Conservation (phyloP, 1,284 basidiomycete species). For the Rhizoctonia solani region DNA sequence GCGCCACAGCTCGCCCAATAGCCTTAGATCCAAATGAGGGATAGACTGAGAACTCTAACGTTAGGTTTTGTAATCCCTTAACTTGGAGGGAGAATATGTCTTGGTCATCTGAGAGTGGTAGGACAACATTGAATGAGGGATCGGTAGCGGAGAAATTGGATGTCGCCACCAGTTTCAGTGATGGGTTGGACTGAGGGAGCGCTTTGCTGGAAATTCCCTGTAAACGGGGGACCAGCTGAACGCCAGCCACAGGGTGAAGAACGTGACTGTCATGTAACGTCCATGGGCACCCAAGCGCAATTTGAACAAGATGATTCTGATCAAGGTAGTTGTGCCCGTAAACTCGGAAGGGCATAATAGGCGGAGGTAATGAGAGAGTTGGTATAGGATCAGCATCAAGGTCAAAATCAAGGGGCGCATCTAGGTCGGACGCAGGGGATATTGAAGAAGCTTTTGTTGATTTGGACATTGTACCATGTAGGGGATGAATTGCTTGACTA, state of each 20-base stretch:
- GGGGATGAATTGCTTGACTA: constrained; percentile 52
- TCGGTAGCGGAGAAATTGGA: constrained; percentile 51
- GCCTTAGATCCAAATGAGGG: constrained; percentile 99
- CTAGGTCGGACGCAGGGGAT: constrained; percentile 44
- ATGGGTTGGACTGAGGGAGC: constrained; percentile 51
- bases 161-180: constrained; percentile 94
- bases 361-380: constrained; percentile 90
- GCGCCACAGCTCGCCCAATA: constrained; percentile 89
- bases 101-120: constrained; percentile 80
- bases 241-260: constrained; percentile 43
- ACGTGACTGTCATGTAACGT: constrained; percentile 38
- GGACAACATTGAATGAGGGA: constrained; percentile 81
- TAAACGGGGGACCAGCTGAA: constrained; percentile 47
- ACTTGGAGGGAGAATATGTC: constrained; percentile 91
- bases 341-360: constrained; percentile 94
- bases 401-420: constrained; percentile 53
- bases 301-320: constrained; percentile 83
- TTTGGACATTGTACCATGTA: neutral
- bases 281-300: constrained; percentile 78
- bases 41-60: constrained; percentile 93
- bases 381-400: constrained; percentile 90
- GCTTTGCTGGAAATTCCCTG: constrained; percentile 45
- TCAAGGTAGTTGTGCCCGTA: constrained; percentile 93
- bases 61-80: constrained; percentile 70
- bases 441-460: constrained; percentile 28